These are phyloP conservation scores for Hemerocallis citrina DNA, from an alignment of 106 monocot genomes.

Conservation along the genomic window DNA sequence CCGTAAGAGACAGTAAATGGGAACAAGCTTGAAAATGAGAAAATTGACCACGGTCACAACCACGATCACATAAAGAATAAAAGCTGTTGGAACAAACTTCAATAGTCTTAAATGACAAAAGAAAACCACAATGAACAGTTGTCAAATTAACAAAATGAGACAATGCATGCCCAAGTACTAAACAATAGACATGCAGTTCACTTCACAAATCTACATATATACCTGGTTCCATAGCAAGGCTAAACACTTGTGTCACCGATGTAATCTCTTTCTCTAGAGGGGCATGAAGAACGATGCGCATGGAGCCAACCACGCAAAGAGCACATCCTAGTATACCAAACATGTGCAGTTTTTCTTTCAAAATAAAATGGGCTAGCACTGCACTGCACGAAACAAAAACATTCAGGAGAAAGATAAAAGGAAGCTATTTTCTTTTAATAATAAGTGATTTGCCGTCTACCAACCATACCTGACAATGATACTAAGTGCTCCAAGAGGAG, in stretches of 20 bases:
- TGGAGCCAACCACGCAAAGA: slow-evolving; percentile 28
- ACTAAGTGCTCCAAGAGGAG: slow-evolving; percentile 32
- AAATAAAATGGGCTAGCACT: slow-evolving; percentile 26
- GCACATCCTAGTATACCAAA: slow-evolving; percentile 28
- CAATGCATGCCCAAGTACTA: too few species aligned
- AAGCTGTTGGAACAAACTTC: slow-evolving; percentile 15
- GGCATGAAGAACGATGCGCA: slow-evolving; percentile 26
- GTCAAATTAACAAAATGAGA: too few species aligned
- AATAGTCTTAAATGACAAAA: slow-evolving; percentile 7
- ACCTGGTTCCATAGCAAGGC: slow-evolving; percentile 27
- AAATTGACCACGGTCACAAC: slow-evolving; percentile 9
- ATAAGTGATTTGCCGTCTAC: not conserved
- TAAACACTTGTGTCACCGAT: slow-evolving; percentile 26
- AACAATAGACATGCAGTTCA: too few species aligned
- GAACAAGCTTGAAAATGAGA: slow-evolving; percentile 13
- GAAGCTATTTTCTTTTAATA: not conserved
- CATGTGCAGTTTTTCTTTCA: slow-evolving; percentile 21
- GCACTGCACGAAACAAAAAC: slow-evolving; percentile 22
- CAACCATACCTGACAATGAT: slow-evolving; percentile 28
- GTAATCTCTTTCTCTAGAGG: slow-evolving; percentile 24
- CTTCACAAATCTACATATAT: too few species aligned
- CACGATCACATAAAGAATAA: slow-evolving; percentile 14
- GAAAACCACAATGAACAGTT: too few species aligned
- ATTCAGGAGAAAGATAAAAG: slow-evolving; percentile 2
- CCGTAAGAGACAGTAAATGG: slow-evolving; percentile 22